These are phyloP conservation scores for Gleditsia sinensis DNA, from an alignment of 306 rosid genomes.

Conservation along the genomic window DNA sequence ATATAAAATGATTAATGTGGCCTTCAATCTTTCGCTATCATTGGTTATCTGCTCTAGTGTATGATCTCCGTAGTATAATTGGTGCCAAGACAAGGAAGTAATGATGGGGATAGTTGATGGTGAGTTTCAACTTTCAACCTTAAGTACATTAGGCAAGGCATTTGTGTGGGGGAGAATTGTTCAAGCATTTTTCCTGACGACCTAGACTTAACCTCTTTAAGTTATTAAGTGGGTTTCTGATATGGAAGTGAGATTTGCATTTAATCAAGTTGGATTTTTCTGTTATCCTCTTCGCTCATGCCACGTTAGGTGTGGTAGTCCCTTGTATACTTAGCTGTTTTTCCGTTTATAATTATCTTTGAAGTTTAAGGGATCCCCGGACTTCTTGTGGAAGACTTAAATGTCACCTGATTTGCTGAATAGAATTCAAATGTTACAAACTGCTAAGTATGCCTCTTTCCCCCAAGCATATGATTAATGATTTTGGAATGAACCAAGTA, in stretches of 20 bases:
- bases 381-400: background rate
- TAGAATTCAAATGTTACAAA: background rate
- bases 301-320: background rate
- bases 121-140: background rate
- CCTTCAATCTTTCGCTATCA: background rate
- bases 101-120: background rate
- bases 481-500: background rate
- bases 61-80: slow-evolving; percentile 1
- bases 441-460: background rate
- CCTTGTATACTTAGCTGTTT: background rate
- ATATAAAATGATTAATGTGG: background rate
- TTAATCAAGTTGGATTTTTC: background rate
- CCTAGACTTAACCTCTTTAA: background rate
- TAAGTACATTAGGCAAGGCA: background rate
- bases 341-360: background rate
- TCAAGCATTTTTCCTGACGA: background rate
- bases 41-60: slow-evolving; percentile 10
- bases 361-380: background rate
- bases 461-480: background rate
- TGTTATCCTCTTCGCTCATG: background rate
- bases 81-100: slow-evolving; percentile 1
- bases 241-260: slow-evolving; percentile 2
- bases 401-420: background rate
- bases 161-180: background rate
- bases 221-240: slow-evolving; percentile 13